Evolutionary conservation across 1,284 basidiomycete genomes (phyloP).

Genomic region (Sanghuangporus baumii): DNA sequence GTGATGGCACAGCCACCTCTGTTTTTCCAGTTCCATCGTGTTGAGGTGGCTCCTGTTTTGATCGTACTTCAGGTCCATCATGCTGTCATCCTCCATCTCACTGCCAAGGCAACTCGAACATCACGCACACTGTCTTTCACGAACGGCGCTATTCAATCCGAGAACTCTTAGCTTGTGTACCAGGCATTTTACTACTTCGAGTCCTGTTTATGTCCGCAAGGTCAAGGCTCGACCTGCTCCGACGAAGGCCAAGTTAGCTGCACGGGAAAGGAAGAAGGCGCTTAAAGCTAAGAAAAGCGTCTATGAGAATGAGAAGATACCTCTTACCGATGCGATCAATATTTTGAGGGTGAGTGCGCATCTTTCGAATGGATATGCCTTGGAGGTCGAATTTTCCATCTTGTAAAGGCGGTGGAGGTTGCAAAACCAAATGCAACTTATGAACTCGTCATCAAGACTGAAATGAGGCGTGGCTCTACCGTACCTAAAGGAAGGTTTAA

Average conservation of each 20-base stretch:
- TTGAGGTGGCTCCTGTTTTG: not conserved
- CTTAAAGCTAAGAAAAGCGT: slow-evolving; percentile 35
- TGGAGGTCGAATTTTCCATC: not conserved
- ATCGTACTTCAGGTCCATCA: not conserved
- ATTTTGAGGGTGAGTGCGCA: slow-evolving; percentile 58
- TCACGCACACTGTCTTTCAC: not conserved
- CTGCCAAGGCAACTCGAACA: not conserved
- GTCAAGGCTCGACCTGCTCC: slow-evolving; percentile 16
- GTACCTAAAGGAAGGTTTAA: slow-evolving; percentile 77
- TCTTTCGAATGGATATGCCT: not conserved
- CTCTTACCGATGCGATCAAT: slow-evolving; percentile 55
- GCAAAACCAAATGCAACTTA: slow-evolving; percentile 69
- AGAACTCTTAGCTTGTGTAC: not conserved
- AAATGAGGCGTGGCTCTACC: slow-evolving; percentile 65
- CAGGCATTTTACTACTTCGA: slow-evolving; percentile 16
- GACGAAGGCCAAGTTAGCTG: slow-evolving; percentile 28
- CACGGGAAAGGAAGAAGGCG: slow-evolving; percentile 34
- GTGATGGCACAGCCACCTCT: not conserved
- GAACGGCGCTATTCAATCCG: not conserved
- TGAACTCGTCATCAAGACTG: slow-evolving; percentile 76
- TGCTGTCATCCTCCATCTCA: not conserved
- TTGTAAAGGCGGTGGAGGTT: slow-evolving; percentile 70
- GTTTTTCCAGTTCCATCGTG: not conserved
- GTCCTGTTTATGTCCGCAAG: slow-evolving; percentile 12
- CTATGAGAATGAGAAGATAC: slow-evolving; percentile 56